phyloP scores from a whole-genome alignment of 352 stramenopile species.

The Phytophthora boehmeriae region DNA sequence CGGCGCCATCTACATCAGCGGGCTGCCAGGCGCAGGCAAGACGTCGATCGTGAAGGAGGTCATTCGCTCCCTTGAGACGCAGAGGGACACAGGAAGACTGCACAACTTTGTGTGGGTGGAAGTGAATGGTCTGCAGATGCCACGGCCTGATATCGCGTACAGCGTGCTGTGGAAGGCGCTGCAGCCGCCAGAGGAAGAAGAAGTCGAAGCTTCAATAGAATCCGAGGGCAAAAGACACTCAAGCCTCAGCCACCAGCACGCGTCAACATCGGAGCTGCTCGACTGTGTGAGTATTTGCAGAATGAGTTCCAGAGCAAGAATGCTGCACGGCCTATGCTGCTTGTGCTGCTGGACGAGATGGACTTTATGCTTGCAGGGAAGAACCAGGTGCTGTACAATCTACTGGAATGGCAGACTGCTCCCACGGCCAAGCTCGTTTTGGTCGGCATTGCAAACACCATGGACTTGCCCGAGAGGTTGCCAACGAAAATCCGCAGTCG shows the following conservation, averaged over 20 bases:
- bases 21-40: conserved; percentile 69
- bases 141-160: conserved; percentile 70
- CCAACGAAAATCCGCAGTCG: conserved; percentile 74
- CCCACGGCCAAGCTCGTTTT: conserved; percentile 67
- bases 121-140: conserved; percentile 74
- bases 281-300: conserved; percentile 53
- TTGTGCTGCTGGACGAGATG: conserved; percentile 80
- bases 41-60: conserved; percentile 79
- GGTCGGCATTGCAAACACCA: conserved; percentile 81
- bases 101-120: conserved; percentile 66
- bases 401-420: conserved; percentile 74
- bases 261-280: conserved; percentile 31
- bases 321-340: conserved; percentile 47
- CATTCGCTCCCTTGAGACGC: conserved; percentile 47
- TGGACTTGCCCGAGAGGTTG: conserved; percentile 77
- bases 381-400: conserved; percentile 80
- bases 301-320: conserved; percentile 51
- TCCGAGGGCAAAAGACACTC: neutral
- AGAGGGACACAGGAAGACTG: conserved; percentile 38
- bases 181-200: conserved; percentile 22
- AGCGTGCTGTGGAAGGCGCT: conserved; percentile 67
- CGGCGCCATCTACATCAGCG: conserved; percentile 74
- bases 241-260: conserved; percentile 4
- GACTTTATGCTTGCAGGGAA: conserved; percentile 80
- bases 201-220: neutral